These are phyloP conservation scores for Pleurotus citrinopileatus DNA, from an alignment of 768 basidiomycete species.

Conservation along the genomic window DNA sequence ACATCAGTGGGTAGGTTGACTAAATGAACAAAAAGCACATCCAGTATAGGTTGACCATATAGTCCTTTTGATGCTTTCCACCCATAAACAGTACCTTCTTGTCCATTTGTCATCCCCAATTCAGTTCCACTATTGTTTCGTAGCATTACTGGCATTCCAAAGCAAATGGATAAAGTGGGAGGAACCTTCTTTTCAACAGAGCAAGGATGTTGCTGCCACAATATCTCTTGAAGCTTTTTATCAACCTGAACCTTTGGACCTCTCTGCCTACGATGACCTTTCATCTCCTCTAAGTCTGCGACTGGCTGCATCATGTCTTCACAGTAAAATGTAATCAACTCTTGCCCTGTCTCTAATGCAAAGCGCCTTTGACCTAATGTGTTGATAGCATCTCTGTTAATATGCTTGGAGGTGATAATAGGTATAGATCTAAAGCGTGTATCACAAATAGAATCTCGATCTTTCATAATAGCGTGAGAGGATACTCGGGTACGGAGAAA, in stretches of 20 bases:
- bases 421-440: constrained; percentile 26
- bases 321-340: constrained; percentile 27
- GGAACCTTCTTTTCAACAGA: not conserved
- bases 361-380: constrained; percentile 21
- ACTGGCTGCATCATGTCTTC: constrained; percentile 14
- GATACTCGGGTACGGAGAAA: constrained; percentile 16
- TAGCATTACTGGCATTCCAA: constrained; percentile 28
- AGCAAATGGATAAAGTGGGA: constrained; percentile 18
- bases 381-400: constrained; percentile 30
- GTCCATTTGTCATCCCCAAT: constrained; percentile 27
- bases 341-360: constrained; percentile 25
- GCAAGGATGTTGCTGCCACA: not conserved
- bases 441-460: constrained; percentile 2
- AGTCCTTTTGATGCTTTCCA: constrained; percentile 19
- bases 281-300: not conserved
- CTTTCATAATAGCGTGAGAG: not conserved
- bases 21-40: constrained; percentile 18
- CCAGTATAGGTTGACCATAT: constrained; percentile 15
- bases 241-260: not conserved
- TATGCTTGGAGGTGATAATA: constrained; percentile 28
- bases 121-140: constrained; percentile 26
- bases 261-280: constrained; percentile 4
- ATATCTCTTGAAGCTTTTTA: not conserved
- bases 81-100: constrained; percentile 22
- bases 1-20: constrained; percentile 11